A percentile compares a stretch with the other conserved stretches of the same genome.
phyloP scores from a whole-genome alignment of 345 rosid genomes.

The Hibiscus mutabilis region DNA sequence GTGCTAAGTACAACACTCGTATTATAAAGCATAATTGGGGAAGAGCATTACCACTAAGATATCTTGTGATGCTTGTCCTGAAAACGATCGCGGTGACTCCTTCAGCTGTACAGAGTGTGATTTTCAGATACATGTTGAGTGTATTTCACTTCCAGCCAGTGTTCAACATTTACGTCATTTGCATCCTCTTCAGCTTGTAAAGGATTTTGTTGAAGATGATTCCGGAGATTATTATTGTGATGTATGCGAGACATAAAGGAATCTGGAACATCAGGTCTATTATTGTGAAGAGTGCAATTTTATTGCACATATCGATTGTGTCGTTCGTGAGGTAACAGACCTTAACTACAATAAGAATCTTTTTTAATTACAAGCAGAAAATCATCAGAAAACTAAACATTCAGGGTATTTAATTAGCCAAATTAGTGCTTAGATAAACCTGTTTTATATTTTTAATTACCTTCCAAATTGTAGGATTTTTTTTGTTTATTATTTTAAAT shows the following conservation, averaged over 20 bases:
- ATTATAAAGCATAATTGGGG: not conserved
- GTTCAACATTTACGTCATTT: not conserved
- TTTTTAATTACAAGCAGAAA: no score
- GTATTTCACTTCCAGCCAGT: not conserved
- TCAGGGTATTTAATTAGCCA: no score
- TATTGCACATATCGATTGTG: not conserved
- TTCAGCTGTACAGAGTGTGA: not conserved
- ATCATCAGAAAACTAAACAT: no score
- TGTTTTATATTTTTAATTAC: no score
- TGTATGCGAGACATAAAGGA: not conserved
- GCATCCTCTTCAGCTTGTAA: not conserved
- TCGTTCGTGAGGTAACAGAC: not conserved
- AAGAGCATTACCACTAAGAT: not conserved
- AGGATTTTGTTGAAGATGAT: not conserved
- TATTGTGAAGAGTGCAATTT: not conserved
- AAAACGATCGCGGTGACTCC: not conserved
- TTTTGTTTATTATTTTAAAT: no score
- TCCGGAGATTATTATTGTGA: not conserved
- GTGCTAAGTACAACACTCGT: not conserved
- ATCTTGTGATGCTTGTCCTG: not conserved
- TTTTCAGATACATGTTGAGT: not conserved
- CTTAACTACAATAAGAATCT: no score
- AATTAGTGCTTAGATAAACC: no score
- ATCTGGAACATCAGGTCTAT: not conserved
- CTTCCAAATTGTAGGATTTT: no score